phyloP scores from a whole-genome alignment of 1,139 yeast species.

The Magnusiomyces ingens region DNA sequence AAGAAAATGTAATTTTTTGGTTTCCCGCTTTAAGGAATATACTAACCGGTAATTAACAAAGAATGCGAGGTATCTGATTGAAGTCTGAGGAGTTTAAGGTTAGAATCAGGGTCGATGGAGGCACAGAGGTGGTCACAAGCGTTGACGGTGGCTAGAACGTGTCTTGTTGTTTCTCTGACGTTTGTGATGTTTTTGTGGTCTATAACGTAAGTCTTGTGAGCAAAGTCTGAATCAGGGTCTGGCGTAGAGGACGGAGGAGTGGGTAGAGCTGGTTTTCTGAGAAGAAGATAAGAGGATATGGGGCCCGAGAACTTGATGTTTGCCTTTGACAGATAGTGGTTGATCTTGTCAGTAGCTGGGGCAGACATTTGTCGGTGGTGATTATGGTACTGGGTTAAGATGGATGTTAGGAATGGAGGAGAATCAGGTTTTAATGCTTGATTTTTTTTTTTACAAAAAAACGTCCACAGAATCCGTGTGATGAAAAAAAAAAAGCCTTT shows the following conservation, averaged over 20 bases:
- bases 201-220: not conserved
- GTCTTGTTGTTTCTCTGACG: not conserved
- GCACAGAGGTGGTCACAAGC: not conserved
- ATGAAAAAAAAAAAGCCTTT: too few relatives aligned
- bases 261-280: not conserved
- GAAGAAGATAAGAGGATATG: not conserved
- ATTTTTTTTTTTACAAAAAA: too few relatives aligned
- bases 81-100: not conserved
- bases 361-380: too few relatives aligned
- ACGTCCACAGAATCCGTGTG: too few relatives aligned
- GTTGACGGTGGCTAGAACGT: not conserved
- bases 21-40: too few relatives aligned
- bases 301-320: conserved; percentile 2
- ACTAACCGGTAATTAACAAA: conserved; percentile 1
- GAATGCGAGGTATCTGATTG: conserved; percentile 1
- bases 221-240: not conserved
- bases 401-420: too few relatives aligned
- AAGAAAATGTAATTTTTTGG: too few relatives aligned
- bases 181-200: conserved; percentile 3
- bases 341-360: not conserved
- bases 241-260: not conserved
- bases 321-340: conserved; percentile 4
- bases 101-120: not conserved
- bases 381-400: too few relatives aligned
- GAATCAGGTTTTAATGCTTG: too few relatives aligned